Percentiles rank a stretch among this genome's conserved stretches.
phyloP scores from a whole-genome alignment of 371 early-diverging fungal genomes.

The Rhizomucor pusillus region DNA sequence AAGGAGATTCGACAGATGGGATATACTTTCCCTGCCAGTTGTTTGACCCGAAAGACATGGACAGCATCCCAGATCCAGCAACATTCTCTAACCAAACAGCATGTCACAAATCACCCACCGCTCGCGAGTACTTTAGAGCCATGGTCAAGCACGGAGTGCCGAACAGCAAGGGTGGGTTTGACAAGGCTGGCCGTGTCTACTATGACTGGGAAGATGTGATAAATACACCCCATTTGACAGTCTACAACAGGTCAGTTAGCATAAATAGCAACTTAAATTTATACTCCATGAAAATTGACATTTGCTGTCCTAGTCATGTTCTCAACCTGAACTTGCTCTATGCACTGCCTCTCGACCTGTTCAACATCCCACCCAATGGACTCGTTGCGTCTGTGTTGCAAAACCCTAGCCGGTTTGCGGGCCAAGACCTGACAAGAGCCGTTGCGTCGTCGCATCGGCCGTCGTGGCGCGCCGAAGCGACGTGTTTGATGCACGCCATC shows the following conservation, averaged over 20 bases:
- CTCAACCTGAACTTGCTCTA: slow-evolving; percentile 40
- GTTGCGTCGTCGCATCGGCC: slow-evolving; percentile 25
- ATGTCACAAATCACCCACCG: slow-evolving; percentile 59
- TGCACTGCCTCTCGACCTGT: slow-evolving; percentile 26
- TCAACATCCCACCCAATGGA: slow-evolving; percentile 30
- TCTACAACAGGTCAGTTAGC: slow-evolving; percentile 72
- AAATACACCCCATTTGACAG: slow-evolving; percentile 50
- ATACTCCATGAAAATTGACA: not conserved
- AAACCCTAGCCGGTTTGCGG: slow-evolving; percentile 20
- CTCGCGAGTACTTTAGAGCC: slow-evolving; percentile 32
- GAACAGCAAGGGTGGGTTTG: slow-evolving; percentile 33
- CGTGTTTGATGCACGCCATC: slow-evolving; percentile 65
- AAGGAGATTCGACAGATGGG: not conserved
- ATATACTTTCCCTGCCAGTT: slow-evolving; percentile 67
- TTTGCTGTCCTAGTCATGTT: slow-evolving; percentile 29
- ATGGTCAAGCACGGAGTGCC: slow-evolving; percentile 36
- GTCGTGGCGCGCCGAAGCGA: slow-evolving; percentile 39
- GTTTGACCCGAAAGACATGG: slow-evolving; percentile 32
- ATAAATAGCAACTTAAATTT: not conserved
- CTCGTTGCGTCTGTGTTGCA: slow-evolving; percentile 27
- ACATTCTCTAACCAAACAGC: slow-evolving; percentile 53
- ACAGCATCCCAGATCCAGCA: slow-evolving; percentile 41
- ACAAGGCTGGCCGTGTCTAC: slow-evolving; percentile 61
- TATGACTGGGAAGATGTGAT: slow-evolving; percentile 74
- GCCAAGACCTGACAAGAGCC: slow-evolving; percentile 42